Percentiles rank a stretch among this genome's conserved stretches.
These are phyloP conservation scores for Beta vulgaris DNA, from an alignment of 148 eudicot species.

Conservation along the genomic window DNA sequence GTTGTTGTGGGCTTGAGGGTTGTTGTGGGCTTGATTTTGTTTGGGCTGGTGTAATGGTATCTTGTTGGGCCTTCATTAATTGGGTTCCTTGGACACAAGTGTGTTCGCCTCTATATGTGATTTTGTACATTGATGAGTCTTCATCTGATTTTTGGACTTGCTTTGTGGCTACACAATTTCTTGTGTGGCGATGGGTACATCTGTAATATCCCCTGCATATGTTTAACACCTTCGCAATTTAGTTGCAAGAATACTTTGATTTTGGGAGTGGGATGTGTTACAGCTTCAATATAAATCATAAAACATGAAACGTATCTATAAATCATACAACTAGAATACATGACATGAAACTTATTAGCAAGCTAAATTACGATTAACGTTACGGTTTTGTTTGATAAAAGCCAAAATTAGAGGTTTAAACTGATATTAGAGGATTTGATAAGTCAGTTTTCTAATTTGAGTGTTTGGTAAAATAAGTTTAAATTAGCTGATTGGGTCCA, in stretches of 20 bases:
- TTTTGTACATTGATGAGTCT: conserved; percentile 46
- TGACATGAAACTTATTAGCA: too few relatives aligned
- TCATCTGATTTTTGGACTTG: conserved; percentile 65
- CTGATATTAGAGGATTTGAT: too few relatives aligned
- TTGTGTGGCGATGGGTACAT: conserved; percentile 63
- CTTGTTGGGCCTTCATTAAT: conserved; percentile 10
- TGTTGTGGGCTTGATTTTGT: conserved; percentile 5
- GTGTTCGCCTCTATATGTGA: conserved; percentile 55
- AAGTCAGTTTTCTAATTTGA: too few relatives aligned
- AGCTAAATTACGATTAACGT: too few relatives aligned
- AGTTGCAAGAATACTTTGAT: background rate
- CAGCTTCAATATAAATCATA: too few relatives aligned
- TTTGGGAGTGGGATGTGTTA: too few relatives aligned
- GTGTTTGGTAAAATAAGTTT: too few relatives aligned
- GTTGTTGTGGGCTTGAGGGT: conserved; percentile 15
- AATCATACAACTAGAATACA: too few relatives aligned
- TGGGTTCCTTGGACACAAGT: conserved; percentile 32
- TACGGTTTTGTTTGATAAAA: too few relatives aligned
- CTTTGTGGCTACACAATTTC: conserved; percentile 62
- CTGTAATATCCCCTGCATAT: conserved; percentile 71
- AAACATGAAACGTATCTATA: too few relatives aligned
- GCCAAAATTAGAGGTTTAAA: too few relatives aligned
- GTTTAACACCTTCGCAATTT: conserved; percentile 1
- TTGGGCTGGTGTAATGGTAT: conserved; percentile 12
- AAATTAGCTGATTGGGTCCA: too few relatives aligned